Percentiles rank a stretch among this genome's conserved stretches.
phyloP scores from a whole-genome alignment of 257 asterid genomes.

The Thymus quinquecostatus region DNA sequence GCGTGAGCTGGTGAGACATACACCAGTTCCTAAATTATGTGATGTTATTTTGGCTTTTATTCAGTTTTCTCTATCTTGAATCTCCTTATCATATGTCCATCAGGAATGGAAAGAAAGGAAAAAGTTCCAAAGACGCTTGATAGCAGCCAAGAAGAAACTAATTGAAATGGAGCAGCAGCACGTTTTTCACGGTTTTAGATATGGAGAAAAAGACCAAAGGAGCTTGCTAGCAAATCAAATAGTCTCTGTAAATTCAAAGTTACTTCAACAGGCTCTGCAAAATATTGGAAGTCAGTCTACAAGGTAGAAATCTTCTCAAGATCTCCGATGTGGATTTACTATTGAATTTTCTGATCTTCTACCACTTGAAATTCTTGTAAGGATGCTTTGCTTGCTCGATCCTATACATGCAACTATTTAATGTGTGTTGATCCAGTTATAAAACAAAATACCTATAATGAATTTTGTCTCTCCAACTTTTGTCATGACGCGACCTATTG shows the following conservation, averaged over 20 bases:
- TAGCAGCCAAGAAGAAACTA: constrained; percentile 89
- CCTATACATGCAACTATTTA: background rate
- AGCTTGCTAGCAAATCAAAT: constrained; percentile 80
- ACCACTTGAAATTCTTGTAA: too few species aligned
- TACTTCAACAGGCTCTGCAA: constrained; percentile 73
- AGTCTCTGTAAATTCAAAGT: constrained; percentile 66
- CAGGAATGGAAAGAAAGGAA: constrained; percentile 98
- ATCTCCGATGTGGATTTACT: background rate
- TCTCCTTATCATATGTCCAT: constrained; percentile 33
- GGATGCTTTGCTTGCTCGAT: background rate
- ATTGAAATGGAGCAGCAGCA: constrained; percentile 87
- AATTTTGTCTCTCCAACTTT: background rate
- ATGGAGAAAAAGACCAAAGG: constrained; percentile 76
- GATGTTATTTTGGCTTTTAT: background rate
- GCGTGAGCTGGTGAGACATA: constrained; percentile 86
- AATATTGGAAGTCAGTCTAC: constrained; percentile 39
- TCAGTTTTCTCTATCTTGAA: constrained; percentile 29
- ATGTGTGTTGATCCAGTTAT: background rate
- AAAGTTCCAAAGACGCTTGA: constrained; percentile 72
- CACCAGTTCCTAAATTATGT: constrained; percentile 18
- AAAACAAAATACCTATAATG: background rate
- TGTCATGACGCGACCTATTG: constrained; percentile 3
- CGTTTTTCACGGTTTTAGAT: constrained; percentile 76
- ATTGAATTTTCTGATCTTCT: too few species aligned
- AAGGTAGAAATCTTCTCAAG: constrained; percentile 50